These are phyloP conservation scores for Nakazawaea populi DNA, from an alignment of 805 yeast genomes.

Conservation along the genomic window DNA sequence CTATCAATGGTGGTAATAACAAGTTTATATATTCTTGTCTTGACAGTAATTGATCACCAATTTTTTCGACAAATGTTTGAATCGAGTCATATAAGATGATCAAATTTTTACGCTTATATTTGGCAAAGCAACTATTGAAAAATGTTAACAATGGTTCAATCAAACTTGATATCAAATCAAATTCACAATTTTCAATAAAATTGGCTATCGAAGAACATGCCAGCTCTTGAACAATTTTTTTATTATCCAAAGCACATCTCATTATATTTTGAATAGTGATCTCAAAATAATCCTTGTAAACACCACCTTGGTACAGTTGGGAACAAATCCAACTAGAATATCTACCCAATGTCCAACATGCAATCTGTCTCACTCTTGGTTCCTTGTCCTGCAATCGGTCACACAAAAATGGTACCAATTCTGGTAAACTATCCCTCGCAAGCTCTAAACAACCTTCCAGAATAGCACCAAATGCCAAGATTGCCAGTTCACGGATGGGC, in stretches of 20 bases:
- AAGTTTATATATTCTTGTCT: conserved; percentile 53
- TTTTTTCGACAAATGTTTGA: conserved; percentile 79
- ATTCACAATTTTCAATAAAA: conserved; percentile 73
- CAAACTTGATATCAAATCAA: conserved; percentile 54
- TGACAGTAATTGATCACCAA: conserved; percentile 50
- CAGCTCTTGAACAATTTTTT: conserved; percentile 92
- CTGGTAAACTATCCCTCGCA: conserved; percentile 68
- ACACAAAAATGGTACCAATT: conserved; percentile 77
- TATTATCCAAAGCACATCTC: conserved; percentile 68
- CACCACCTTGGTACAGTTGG: conserved; percentile 57
- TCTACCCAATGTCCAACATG: conserved; percentile 94
- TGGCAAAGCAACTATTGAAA: conserved; percentile 66
- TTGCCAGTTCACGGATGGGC: conserved; percentile 91
- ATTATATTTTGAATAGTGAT: conserved; percentile 79
- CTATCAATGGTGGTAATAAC: conserved; percentile 75
- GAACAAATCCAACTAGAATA: conserved; percentile 77
- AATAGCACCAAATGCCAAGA: conserved; percentile 91
- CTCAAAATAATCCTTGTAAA: conserved; percentile 59
- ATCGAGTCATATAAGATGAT: conserved; percentile 84
- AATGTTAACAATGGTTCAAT: conserved; percentile 62
- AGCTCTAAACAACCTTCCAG: conserved; percentile 80
- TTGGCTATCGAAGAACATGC: conserved; percentile 85
- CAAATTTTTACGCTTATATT: conserved; percentile 78
- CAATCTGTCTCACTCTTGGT: conserved; percentile 83
- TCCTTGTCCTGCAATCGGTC: conserved; percentile 70